Base-by-base conservation (phyloP, 176 grass and related monocot genomes). In the Melocanna baccifera region DNA sequence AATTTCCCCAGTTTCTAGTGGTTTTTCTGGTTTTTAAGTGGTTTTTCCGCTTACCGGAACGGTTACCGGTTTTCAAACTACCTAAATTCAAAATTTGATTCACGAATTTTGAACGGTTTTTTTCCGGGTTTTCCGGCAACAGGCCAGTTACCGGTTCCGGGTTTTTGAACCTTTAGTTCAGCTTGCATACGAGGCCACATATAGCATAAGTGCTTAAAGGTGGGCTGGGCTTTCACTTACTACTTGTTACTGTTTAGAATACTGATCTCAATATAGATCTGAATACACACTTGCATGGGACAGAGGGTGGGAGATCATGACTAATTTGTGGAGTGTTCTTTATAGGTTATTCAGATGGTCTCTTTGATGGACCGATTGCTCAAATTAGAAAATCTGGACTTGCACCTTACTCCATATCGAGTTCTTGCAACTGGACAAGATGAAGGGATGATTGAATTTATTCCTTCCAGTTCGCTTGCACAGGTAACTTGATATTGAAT, bases 381-480 rank as follows among this genome's bases (percentile, higher is more conserved):
- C 74, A 99, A 99, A 90, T 81, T 99, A 87, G 96, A 99, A 89
- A 99, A 99, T 89, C 82, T 96, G 50, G 96, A 99, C 84, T 87
- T 99, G 71, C 96, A 99, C 70, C 91, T 99, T 85, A 96, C 96
- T 67, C 96, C 96, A 57, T 98, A 95, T 66, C 80, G 78, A 92
- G 91, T 97, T 81, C 96, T 98, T 94, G 96, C 96, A 77, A 98
- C 96, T 87, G 93, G 89, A 52, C 96, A 92, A 90, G 96, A 98
- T 75, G 96, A 98, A 95, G 96, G 96, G 63, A 92, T 98, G 93
- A 2, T 94, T 83, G 93, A 98, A 92, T 98, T 98, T 80, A 89
- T 98, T 78, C 93, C 89, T 68, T 99, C 96, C 51, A 94, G 86
- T 82, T 94, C 96, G 41, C 96, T 99, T 1, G 96, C 96, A 81